Evolutionary conservation across 2,329 filamentous ascomycete species (phyloP).

Genomic region (Stagonosporopsis cucurbitacearum): DNA sequence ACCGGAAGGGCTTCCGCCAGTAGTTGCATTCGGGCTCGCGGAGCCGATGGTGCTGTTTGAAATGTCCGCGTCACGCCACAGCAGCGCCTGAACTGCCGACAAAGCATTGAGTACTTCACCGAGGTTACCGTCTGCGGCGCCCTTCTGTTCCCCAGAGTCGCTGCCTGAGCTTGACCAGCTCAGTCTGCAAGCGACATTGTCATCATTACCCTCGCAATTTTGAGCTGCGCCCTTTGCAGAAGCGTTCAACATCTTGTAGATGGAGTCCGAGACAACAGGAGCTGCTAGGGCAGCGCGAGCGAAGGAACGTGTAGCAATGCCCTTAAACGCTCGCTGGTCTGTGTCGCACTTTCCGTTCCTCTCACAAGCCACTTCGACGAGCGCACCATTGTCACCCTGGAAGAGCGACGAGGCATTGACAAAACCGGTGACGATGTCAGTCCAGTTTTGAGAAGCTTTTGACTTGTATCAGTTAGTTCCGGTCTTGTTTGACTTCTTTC

Average conservation of each 20-base stretch:
- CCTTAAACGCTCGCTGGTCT: constrained; percentile 72
- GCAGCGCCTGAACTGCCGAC: constrained; percentile 31
- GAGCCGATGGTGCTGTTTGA: not conserved
- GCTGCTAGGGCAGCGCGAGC: constrained; percentile 33
- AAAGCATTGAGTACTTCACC: constrained; percentile 31
- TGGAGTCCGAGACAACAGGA: constrained; percentile 21
- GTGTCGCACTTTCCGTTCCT: constrained; percentile 61
- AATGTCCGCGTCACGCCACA: constrained; percentile 26
- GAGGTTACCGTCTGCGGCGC: constrained; percentile 21
- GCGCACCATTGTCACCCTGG: constrained; percentile 62
- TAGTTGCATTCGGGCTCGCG: not conserved
- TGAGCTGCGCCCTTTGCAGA: constrained; percentile 33
- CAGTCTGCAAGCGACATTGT: constrained; percentile 20
- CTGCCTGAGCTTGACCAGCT: constrained; percentile 17
- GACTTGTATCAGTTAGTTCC: constrained; percentile 24
- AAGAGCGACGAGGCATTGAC: constrained; percentile 40
- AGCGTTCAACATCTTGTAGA: constrained; percentile 24
- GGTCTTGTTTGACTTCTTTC: not conserved
- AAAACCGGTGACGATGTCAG: constrained; percentile 26
- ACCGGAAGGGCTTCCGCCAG: constrained; percentile 8
- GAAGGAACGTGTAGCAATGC: constrained; percentile 29
- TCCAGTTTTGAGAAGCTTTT: constrained; percentile 32
- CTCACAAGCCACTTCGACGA: constrained; percentile 74
- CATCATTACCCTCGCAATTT: constrained; percentile 19
- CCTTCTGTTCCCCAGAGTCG: not conserved